Base-by-base conservation (phyloP, 306 rosid genomes). In the Cucurbita maxima region DNA sequence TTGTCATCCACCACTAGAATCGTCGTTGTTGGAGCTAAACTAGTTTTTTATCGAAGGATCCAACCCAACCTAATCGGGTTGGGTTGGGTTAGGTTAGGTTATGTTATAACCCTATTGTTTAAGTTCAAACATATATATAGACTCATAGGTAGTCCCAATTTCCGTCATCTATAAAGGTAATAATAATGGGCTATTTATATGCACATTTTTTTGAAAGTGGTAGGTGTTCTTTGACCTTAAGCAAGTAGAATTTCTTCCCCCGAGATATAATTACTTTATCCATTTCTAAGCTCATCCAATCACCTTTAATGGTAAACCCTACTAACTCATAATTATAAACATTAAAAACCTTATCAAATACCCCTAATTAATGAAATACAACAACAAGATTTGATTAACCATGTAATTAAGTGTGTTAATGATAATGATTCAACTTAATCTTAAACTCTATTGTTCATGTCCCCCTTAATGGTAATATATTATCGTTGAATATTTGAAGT, bases 221-320 rank as follows among this genome's bases (percentile, higher is more conserved):
- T 68, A 68, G 73, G 57, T 68, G 57, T 68, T 68, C 57, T 68
- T 69, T 69, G 57, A 45, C 73, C 73, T 68, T 22, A 68, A 45
- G 20, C 43, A 5, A 45, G 73, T 47, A 45, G 20, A 68, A 38
- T 62, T 68, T 68, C 37, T 7, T 20, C 18, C 41, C 47, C 54
- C 37, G 19, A 18, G n/a, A 64, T 68, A 45, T 20, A 47, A 45
- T 68, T 68, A 68, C 18, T 48, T 68, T 47, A 45, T 68, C 73
- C 57, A 43, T 47, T 68, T 47, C 6, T 22, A 7, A 67, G 4
- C 57, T 6, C 57, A 47, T 68, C 38, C 48, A 22, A 50, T 68
- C 57, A 68, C 18, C 73, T 47, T 68, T 68, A 68, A 47, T 68
- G 47, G 73, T 11, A 47, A 59, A 37, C 14, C 44, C 63, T 55